phyloP scores from a whole-genome alignment of 768 basidiomycete species.

The Russula ochroleuca region DNA sequence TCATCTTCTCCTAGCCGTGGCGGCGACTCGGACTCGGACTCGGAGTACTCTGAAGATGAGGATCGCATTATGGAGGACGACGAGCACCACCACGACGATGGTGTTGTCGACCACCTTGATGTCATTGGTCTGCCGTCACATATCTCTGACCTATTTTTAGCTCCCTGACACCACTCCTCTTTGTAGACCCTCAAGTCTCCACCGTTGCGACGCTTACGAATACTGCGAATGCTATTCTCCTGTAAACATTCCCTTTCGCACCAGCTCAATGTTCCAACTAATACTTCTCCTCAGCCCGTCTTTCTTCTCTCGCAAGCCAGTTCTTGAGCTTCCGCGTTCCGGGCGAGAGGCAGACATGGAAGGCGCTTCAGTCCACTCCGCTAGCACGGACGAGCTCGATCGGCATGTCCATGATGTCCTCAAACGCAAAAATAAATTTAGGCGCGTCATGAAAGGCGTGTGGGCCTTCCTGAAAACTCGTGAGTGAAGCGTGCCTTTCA shows the following conservation, averaged over 20 bases:
- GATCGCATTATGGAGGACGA: conserved; percentile 24
- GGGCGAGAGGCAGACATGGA: conserved; percentile 27
- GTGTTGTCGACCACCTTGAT: conserved; percentile 80
- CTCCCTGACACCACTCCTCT: conserved; percentile 8
- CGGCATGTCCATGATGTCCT: conserved; percentile 76
- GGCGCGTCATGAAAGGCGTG: conserved; percentile 60
- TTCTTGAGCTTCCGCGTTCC: conserved; percentile 49
- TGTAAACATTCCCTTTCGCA: conserved; percentile 39
- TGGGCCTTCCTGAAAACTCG: conserved; percentile 86
- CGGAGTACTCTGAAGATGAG: conserved; percentile 20
- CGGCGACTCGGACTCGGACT: conserved; percentile 19
- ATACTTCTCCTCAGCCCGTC: conserved; percentile 49
- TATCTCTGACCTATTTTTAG: conserved; percentile 2
- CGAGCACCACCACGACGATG: conserved; percentile 58
- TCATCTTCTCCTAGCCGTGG: conserved; percentile 35
- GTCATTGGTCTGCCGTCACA: conserved; percentile 53
- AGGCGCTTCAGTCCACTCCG: conserved; percentile 39
- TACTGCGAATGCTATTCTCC: conserved; percentile 71
- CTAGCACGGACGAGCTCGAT: conserved; percentile 48
- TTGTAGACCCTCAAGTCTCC: conserved; percentile 64
- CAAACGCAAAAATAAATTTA: conserved; percentile 52
- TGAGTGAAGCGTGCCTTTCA: conserved; percentile 35
- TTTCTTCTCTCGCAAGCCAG: conserved; percentile 66
- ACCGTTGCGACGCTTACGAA: conserved; percentile 74
- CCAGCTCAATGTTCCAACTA: neutral